Evolutionary conservation across 768 basidiomycete genomes (phyloP).

Genomic region (Rhodocollybia butyracea): DNA sequence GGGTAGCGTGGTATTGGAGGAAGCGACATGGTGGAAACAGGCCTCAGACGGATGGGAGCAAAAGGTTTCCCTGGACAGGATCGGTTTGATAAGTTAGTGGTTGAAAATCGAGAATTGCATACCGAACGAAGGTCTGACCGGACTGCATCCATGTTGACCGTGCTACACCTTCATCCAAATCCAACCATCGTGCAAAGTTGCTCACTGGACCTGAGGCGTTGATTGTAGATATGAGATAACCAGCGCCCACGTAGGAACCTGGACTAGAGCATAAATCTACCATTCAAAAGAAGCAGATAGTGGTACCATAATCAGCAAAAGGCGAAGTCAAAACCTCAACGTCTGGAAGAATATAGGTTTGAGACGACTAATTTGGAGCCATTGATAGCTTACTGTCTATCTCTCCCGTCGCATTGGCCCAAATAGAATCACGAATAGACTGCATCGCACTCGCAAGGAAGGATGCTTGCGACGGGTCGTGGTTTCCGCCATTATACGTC

Average conservation of each 20-base stretch:
- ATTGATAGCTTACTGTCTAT: constrained; percentile 43
- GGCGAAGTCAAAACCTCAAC: constrained; percentile 50
- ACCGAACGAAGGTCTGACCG: constrained; percentile 48
- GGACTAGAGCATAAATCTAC: background rate
- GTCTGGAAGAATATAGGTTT: constrained; percentile 31
- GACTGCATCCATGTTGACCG: constrained; percentile 60
- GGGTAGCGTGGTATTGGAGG: constrained; percentile 15
- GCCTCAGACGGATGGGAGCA: constrained; percentile 65
- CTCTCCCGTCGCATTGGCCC: constrained; percentile 54
- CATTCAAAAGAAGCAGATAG: background rate
- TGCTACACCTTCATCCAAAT: constrained; percentile 59
- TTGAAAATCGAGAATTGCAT: constrained; percentile 8
- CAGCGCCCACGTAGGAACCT: constrained; percentile 72
- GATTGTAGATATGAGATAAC: constrained; percentile 53
- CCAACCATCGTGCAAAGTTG: constrained; percentile 64
- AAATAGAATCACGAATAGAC: constrained; percentile 52
- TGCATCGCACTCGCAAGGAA: constrained; percentile 49
- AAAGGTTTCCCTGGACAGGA: constrained; percentile 47
- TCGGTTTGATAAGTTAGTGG: background rate
- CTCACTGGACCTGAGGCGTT: constrained; percentile 34
- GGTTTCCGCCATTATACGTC: constrained; percentile 75
- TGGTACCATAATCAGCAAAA: constrained; percentile 58
- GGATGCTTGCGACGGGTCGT: constrained; percentile 38
- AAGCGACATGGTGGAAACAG: constrained; percentile 54
- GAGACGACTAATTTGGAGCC: background rate